phyloP scores from a whole-genome alignment of 129 eudicot genomes.

The Helianthus tuberosus region DNA sequence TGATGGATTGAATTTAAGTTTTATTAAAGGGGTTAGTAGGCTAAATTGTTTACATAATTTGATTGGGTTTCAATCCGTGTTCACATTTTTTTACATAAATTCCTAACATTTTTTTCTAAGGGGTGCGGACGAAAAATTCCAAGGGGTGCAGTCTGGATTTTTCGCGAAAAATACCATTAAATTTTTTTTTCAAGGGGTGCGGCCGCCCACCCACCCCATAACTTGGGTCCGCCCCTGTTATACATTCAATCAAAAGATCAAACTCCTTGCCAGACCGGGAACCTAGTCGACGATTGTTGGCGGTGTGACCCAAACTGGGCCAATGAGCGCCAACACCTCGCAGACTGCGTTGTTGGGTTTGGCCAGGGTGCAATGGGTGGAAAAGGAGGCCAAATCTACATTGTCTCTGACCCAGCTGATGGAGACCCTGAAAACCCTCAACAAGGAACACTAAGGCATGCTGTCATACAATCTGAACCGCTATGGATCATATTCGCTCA shows the following conservation, averaged over 20 bases:
- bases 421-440: conserved; percentile 67
- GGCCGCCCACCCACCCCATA: too few species aligned
- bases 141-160: too few species aligned
- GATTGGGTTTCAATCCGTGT: too few species aligned
- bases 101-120: too few species aligned
- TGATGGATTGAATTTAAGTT: too few species aligned
- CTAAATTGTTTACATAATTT: too few species aligned
- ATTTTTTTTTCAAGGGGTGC: too few species aligned
- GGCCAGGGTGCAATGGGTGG: conserved; percentile 85
- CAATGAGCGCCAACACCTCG: conserved; percentile 71
- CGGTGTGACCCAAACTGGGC: conserved; percentile 88
- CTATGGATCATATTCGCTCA: conserved; percentile 78
- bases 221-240: too few species aligned
- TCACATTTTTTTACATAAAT: too few species aligned
- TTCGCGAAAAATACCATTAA: too few species aligned
- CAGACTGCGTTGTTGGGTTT: conserved; percentile 91
- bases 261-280: conserved; percentile 68
- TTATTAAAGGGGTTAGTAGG: too few species aligned
- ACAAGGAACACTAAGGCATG: conserved; percentile 88
- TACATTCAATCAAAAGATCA: conserved; percentile 29
- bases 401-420: conserved; percentile 74
- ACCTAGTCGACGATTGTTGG: conserved; percentile 97
- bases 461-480: conserved; percentile 77
- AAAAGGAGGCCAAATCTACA: conserved; percentile 78
- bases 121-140: too few species aligned